A percentile compares a stretch with the other conserved stretches of the same genome.
phyloP scores from a whole-genome alignment of 1,139 yeast genomes.

The Pichia kudriavzevii region DNA sequence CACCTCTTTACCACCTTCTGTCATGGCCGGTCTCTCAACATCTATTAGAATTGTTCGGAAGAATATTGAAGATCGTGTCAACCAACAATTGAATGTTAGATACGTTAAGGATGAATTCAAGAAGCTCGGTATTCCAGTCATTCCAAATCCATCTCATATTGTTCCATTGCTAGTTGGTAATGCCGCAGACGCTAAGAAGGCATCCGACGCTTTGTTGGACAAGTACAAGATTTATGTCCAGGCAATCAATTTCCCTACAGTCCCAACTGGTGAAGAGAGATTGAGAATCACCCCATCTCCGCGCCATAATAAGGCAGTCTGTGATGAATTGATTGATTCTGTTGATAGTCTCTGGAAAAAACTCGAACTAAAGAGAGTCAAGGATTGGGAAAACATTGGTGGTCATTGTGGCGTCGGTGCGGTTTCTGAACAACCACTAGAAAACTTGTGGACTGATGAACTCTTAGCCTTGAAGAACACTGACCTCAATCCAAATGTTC shows the following conservation, averaged over 20 bases:
- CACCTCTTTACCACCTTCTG: conserved; percentile 93
- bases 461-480: conserved; percentile 57
- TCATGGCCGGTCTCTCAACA: conserved; percentile 90
- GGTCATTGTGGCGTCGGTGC: conserved; percentile 87
- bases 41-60: conserved; percentile 82
- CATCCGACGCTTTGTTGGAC: conserved; percentile 80
- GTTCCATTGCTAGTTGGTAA: conserved; percentile 93
- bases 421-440: conserved; percentile 32
- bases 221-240: conserved; percentile 89
- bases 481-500: conserved; percentile 59
- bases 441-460: conserved; percentile 77
- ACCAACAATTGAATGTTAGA: conserved; percentile 79
- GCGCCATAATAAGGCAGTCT: conserved; percentile 74
- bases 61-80: conserved; percentile 68
- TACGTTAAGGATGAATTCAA: conserved; percentile 72
- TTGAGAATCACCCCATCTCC: conserved; percentile 97
- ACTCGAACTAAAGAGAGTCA: conserved; percentile 63
- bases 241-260: conserved; percentile 97
- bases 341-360: conserved; percentile 75
- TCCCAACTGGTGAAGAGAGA: conserved; percentile 91
- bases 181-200: conserved; percentile 84
- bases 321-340: conserved; percentile 70
- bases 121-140: conserved; percentile 80
- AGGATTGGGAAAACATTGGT: conserved; percentile 73
- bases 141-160: conserved; percentile 96